Conservation (phyloP, 345 rosid genomes). For the Geranium brycei region DNA sequence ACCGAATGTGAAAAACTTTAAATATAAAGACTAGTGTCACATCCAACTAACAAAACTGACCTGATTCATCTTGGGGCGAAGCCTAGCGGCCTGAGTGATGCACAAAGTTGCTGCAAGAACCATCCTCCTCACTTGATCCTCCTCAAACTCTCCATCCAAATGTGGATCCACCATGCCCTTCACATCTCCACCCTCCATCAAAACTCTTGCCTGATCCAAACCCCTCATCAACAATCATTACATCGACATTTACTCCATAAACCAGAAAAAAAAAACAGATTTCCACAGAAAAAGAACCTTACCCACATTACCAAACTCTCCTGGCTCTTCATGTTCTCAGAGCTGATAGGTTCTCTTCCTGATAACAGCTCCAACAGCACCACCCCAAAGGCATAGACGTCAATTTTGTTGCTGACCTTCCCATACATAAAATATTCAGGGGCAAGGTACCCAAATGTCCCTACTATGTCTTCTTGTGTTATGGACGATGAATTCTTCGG, state of each 20-base stretch:
- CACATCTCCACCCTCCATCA: slow-evolving; percentile 42
- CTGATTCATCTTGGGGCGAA: slow-evolving; percentile 70
- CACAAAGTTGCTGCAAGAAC: slow-evolving; percentile 67
- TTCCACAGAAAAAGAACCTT: slow-evolving; percentile 17
- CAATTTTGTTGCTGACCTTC: slow-evolving; percentile 79
- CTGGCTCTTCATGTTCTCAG: slow-evolving; percentile 44
- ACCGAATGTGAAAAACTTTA: too few species aligned
- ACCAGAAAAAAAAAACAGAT: not conserved
- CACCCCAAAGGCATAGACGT: slow-evolving; percentile 86
- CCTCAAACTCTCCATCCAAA: slow-evolving; percentile 35
- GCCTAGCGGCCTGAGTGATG: slow-evolving; percentile 51
- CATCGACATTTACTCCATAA: not conserved
- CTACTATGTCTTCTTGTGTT: slow-evolving; percentile 54
- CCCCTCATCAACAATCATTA: not conserved
- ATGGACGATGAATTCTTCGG: slow-evolving; percentile 47
- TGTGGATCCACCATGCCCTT: slow-evolving; percentile 53
- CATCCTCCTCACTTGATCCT: slow-evolving; percentile 55
- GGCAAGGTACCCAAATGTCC: slow-evolving; percentile 95
- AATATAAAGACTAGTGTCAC: too few species aligned
- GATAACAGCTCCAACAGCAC: slow-evolving; percentile 79
- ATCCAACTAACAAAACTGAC: slow-evolving; percentile 14
- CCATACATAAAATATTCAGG: slow-evolving; percentile 98
- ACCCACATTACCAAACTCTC: slow-evolving; percentile 96
- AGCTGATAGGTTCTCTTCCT: slow-evolving; percentile 62
- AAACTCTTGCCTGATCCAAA: slow-evolving; percentile 61